Percentiles rank a stretch among this genome's conserved stretches.
Evolutionary conservation across 257 asterid species (phyloP).

Genomic region (Gentiana dahurica): DNA sequence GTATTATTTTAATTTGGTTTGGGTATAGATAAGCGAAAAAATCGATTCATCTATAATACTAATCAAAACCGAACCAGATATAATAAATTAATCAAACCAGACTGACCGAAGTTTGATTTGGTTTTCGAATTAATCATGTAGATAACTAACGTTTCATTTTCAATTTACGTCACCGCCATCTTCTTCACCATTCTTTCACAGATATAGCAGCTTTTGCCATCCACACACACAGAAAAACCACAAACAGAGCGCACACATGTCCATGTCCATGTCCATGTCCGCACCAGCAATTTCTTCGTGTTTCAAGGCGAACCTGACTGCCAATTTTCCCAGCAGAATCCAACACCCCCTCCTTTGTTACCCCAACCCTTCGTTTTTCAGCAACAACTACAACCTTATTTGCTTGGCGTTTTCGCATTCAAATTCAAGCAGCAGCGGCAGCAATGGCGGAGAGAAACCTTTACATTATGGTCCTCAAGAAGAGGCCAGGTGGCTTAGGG

Average conservation of each 20-base stretch:
- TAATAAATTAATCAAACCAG: too few species aligned
- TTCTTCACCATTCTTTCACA: not conserved
- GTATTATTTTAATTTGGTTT: too few species aligned
- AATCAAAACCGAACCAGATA: too few species aligned
- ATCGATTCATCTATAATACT: too few species aligned
- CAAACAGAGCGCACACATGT: too few species aligned
- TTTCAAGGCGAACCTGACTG: conserved; percentile 13
- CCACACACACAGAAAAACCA: not conserved
- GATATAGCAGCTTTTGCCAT: not conserved
- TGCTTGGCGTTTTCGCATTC: conserved; percentile 45
- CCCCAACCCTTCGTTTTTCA: conserved; percentile 1
- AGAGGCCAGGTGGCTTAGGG: conserved; percentile 87
- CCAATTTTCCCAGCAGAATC: conserved; percentile 2
- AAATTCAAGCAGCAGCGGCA: conserved; percentile 8
- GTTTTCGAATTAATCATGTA: too few species aligned
- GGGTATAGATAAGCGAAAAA: too few species aligned
- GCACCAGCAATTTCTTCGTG: conserved; percentile 20
- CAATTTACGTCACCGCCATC: too few species aligned
- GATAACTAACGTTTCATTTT: too few species aligned
- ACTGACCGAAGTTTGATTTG: too few species aligned
- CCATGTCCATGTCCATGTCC: too few species aligned
- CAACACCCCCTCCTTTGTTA: conserved; percentile 1
- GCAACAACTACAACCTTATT: conserved; percentile 25
- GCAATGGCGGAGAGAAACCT: conserved; percentile 17
- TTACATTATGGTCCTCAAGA: conserved; percentile 20